phyloP scores from a whole-genome alignment of 176 grass and related monocot species.

The Oryza punctata region DNA sequence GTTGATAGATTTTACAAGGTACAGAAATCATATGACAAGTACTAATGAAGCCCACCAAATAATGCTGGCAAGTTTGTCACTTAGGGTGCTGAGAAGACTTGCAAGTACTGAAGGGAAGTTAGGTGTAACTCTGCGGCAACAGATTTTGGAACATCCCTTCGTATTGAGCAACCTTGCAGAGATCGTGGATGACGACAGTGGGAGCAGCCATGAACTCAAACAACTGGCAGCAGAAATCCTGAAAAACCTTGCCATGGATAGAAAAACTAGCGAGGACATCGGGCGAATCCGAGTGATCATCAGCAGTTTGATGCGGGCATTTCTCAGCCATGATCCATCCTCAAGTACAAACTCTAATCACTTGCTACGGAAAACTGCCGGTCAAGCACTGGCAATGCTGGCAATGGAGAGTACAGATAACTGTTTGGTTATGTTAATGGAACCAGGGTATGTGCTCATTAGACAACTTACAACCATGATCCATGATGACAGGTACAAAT shows the following conservation, averaged over 20 bases:
- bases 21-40: background rate
- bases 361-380: background rate
- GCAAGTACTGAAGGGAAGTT: background rate
- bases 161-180: background rate
- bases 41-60: background rate
- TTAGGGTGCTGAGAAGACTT: slow-evolving; percentile 12
- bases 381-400: background rate
- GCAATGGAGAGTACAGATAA: background rate
- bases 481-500: background rate
- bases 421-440: background rate
- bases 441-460: background rate
- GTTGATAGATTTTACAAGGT: slow-evolving; percentile 1
- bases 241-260: slow-evolving; percentile 1
- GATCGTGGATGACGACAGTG: background rate
- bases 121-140: background rate
- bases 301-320: background rate
- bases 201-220: background rate
- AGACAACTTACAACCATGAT: background rate
- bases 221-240: background rate
- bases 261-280: background rate
- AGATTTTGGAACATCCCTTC: background rate
- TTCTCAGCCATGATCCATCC: background rate
- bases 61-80: background rate
- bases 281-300: background rate
- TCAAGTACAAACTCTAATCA: background rate